phyloP scores from a whole-genome alignment of 108 stramenopile species.

The Cyclotella baltica region DNA sequence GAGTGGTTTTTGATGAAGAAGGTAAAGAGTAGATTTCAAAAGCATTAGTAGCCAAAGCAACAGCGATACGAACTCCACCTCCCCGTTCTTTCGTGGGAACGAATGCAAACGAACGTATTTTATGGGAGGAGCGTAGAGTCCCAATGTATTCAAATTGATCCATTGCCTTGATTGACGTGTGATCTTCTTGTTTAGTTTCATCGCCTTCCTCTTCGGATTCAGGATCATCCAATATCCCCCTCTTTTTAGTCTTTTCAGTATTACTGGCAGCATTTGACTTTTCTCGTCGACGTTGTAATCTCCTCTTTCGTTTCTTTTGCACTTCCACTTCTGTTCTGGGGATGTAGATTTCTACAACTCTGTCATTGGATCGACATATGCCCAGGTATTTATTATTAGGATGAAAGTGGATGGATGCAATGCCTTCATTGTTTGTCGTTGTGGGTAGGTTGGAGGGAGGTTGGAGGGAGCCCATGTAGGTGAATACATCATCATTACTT shows the following conservation, averaged over 20 bases:
- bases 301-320: constrained; percentile 83
- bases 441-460: constrained; percentile 72
- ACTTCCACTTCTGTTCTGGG: constrained; percentile 76
- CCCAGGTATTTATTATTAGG: constrained; percentile 80
- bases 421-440: constrained; percentile 58
- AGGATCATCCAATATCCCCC: constrained; percentile 82
- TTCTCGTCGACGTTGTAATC: constrained; percentile 75
- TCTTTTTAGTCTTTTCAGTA: constrained; percentile 56
- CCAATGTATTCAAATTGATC: constrained; percentile 94
- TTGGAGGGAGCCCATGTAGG: constrained; percentile 72
- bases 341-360: constrained; percentile 81
- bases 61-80: constrained; percentile 75
- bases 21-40: constrained; percentile 84
- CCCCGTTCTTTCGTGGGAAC: constrained; percentile 64
- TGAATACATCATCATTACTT: constrained; percentile 68
- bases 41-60: constrained; percentile 91
- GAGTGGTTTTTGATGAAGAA: constrained; percentile 35
- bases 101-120: constrained; percentile 83
- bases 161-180: constrained; percentile 75
- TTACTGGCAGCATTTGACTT: constrained; percentile 61
- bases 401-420: constrained; percentile 76
- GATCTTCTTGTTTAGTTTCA: constrained; percentile 35
- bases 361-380: constrained; percentile 73
- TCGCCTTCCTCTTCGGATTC: constrained; percentile 67
- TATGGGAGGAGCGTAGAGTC: constrained; percentile 82